Conservation (phyloP, 768 basidiomycete species). For the Mycena kentingensis region DNA sequence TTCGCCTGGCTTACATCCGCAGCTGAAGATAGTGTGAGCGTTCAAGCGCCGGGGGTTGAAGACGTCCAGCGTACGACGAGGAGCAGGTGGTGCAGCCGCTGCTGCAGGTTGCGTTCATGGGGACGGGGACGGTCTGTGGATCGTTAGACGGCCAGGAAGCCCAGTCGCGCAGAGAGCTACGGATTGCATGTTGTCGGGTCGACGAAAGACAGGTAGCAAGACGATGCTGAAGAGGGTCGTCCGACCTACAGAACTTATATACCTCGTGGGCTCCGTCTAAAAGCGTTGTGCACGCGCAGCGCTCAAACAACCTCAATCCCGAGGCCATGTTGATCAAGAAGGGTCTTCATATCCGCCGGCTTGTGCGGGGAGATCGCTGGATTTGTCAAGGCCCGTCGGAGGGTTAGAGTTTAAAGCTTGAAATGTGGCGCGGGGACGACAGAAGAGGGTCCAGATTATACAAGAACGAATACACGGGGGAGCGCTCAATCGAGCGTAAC, state of each 20-base stretch:
- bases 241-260: no score
- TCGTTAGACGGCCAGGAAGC: background rate
- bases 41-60: background rate
- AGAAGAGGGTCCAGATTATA: background rate
- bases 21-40: conserved; percentile 12
- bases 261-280: no score
- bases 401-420: no score
- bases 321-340: background rate
- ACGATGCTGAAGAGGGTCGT: no score
- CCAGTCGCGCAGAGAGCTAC: background rate
- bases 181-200: background rate
- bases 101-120: conserved; percentile 35
- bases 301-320: background rate
- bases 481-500: conserved; percentile 25
- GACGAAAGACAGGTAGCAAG: no score
- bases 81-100: conserved; percentile 28
- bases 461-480: conserved; percentile 12
- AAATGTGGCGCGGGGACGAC: no score
- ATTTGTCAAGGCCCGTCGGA: background rate
- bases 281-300: no score
- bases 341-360: conserved; percentile 6
- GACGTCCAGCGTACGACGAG: conserved; percentile 17
- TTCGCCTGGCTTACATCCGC: conserved; percentile 23
- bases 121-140: conserved; percentile 29
- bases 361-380: background rate